phyloP scores from a whole-genome alignment of 2,329 filamentous ascomycete species.

The Drechslera avenae region DNA sequence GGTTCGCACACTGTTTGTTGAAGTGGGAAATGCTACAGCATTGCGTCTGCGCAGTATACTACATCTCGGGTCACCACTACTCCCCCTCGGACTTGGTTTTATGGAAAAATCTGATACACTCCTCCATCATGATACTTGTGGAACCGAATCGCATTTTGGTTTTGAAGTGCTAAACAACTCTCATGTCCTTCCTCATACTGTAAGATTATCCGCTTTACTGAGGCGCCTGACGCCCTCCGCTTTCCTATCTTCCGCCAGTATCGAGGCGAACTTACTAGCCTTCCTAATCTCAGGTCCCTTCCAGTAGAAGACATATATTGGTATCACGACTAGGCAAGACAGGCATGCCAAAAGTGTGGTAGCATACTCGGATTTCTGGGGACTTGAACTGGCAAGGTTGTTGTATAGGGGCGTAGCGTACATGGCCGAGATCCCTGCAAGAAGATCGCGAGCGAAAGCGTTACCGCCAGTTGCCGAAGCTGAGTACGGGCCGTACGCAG shows the following conservation, averaged over 20 bases:
- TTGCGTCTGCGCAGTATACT: too few relatives aligned
- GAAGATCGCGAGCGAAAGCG: slow-evolving; percentile 73
- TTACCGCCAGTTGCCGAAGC: slow-evolving; percentile 78
- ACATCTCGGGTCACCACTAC: too few relatives aligned
- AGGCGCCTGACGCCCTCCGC: slow-evolving; percentile 22
- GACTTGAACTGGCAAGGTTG: slow-evolving; percentile 47
- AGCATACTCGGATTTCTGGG: slow-evolving; percentile 51
- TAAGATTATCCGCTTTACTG: slow-evolving; percentile 27
- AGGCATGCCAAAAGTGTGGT: slow-evolving; percentile 60
- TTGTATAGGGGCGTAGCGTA: slow-evolving; percentile 64
- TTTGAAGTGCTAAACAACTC: too few relatives aligned
- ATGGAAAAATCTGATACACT: too few relatives aligned
- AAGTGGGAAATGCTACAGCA: too few relatives aligned
- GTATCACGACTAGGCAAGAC: slow-evolving; percentile 49
- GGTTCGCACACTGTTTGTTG: too few relatives aligned
- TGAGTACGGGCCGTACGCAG: slow-evolving; percentile 72
- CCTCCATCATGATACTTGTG: too few relatives aligned
- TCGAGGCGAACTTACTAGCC: slow-evolving; percentile 58
- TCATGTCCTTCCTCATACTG: neutral
- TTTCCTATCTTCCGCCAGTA: slow-evolving; percentile 33
- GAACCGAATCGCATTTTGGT: too few relatives aligned
- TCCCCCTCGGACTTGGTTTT: too few relatives aligned
- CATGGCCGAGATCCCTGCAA: slow-evolving; percentile 72
- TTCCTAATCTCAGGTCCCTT: slow-evolving; percentile 60
- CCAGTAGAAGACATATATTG: slow-evolving; percentile 54